Evolutionary conservation across 306 rosid species (phyloP), one percentile per base, ranked within the genome.

Genomic region (Potentilla sterilis): DNA sequence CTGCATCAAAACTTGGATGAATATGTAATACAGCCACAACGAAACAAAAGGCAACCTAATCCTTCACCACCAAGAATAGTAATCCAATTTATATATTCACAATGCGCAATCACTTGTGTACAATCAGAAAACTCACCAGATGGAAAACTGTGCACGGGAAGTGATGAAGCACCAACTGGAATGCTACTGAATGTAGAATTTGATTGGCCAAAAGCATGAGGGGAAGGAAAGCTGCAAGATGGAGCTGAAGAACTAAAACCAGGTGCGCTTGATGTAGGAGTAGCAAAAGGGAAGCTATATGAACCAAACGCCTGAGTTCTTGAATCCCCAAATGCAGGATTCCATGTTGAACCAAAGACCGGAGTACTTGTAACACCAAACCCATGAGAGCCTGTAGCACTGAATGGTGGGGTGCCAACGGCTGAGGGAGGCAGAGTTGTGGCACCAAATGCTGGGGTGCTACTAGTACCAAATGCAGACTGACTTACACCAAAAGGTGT

Each of bases 181-280:
- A 82, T 89, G 80, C 90, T 77, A 65, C 97, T 88, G 87, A 86
- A 92, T 75, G 91, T 81, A 79, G 95, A 81, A 72, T 83, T 69
- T 58, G 96, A 90, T 72, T 89, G 93, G 48, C 97, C 96, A 75
- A 94, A 90, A 73, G 87, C 81, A 78, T 77, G 87, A 58, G 85
- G 15, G 75, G 96, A 79, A 42, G 83, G 89, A 87, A 84, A 88
- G 82, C 89, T 81, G 79, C 90, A 95, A 75, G 91, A 79, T 11
- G 97, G 93, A 46, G 9, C 86, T 40, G 96, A 87, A 66, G 90
- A 82, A 43, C 97, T 92, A 89, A 90, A 32, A 28, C n/a, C 41
- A 61, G 41, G 67, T 2, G 62, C 34, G 21, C 62, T 55, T 55
- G 6, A 21, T 55, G 62, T 55, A 21, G 62, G 35, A 57, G 63